Base-by-base conservation (phyloP, 176 grass and related monocot species). In the Avena atlantica region DNA sequence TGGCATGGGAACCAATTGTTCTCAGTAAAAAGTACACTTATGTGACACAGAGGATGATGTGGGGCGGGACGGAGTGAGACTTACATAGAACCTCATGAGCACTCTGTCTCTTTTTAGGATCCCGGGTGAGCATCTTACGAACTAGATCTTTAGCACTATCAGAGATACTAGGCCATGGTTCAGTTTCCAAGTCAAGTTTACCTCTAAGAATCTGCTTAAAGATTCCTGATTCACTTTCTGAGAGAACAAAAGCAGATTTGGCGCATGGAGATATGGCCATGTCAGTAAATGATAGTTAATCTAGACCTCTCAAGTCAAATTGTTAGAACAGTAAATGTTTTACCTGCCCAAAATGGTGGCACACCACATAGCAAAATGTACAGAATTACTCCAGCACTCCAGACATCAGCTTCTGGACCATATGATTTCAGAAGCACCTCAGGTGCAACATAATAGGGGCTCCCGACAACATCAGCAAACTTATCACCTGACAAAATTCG, bases 271-370 rank as follows among this genome's bases (percentile, higher is more conserved):
- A 91, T 37, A 81, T 25, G 50, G 56, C 62, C 68, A 27, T 51
- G 48, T 61, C 6, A 56, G 70, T 78, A 60, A 84, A 48, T 53
- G 17, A 78, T 34, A 21, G 72, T 71, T 61, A 24, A 88, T 81
- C 37, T 52, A 64, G 40, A 74, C 21, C 10, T 21, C 58, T 47
- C 15, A 75, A 81, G 81, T 85, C 4, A 76, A 67, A 71, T 76
- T 42, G 66, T 62, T 73, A 76, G 40, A 89, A 64, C 75, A 76
- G 17, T 29, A 81, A 55, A 60, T 61, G 51, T 1, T 55, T 73
- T 92, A 95, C 96, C 96, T 89, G 90, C 96, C 96, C 96, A 98
- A 84, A 98, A 98, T 76, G 96, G 96, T 20, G 96, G 96, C 49
- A 98, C 93, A 80, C 96, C 96, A 84, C 96, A 94, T 24, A 98